Conservation (phyloP, 2,329 filamentous ascomycete species). For the Calonectria ilicicola region DNA sequence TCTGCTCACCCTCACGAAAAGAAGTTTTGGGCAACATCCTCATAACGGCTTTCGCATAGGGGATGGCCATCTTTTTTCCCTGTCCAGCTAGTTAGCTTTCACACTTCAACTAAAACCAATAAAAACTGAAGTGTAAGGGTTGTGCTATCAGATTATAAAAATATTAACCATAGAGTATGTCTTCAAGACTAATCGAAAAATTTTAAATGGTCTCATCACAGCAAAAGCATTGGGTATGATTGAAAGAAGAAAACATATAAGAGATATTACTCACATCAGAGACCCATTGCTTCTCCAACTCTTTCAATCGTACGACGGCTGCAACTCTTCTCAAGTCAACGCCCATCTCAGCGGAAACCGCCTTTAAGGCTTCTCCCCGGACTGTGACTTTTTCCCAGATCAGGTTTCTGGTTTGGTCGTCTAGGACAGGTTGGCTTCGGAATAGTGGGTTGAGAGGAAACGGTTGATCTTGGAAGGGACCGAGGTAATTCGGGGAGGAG, state of each 20-base stretch:
- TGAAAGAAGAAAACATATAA: not conserved
- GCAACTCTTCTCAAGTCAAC: constrained; percentile 88
- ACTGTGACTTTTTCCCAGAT: constrained; percentile 78
- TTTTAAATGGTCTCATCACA: constrained; percentile 74
- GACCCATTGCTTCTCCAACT: constrained; percentile 84
- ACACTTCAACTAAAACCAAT: not conserved
- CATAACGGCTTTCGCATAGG: constrained; percentile 82
- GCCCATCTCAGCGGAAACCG: constrained; percentile 80
- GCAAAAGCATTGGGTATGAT: constrained; percentile 10
- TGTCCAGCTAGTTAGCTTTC: constrained; percentile 53
- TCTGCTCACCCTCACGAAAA: constrained; percentile 63
- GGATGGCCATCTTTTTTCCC: constrained; percentile 81
- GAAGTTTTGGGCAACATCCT: constrained; percentile 82
- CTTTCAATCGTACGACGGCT: constrained; percentile 86
- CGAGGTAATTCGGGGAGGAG: constrained; percentile 52
- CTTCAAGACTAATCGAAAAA: constrained; percentile 99
- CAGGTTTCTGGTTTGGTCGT: constrained; percentile 77
- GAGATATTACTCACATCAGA: constrained; percentile 72
- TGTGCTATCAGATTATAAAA: constrained; percentile 43
- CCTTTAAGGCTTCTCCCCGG: constrained; percentile 77
- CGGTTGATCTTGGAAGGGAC: constrained; percentile 60
- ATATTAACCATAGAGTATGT: constrained; percentile 86
- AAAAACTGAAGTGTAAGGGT: constrained; percentile 19
- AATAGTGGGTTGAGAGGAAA: constrained; percentile 83
- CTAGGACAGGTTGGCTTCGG: constrained; percentile 77